Conservation (phyloP, 2,329 filamentous ascomycete species). For the Talaromyces sp. region DNA sequence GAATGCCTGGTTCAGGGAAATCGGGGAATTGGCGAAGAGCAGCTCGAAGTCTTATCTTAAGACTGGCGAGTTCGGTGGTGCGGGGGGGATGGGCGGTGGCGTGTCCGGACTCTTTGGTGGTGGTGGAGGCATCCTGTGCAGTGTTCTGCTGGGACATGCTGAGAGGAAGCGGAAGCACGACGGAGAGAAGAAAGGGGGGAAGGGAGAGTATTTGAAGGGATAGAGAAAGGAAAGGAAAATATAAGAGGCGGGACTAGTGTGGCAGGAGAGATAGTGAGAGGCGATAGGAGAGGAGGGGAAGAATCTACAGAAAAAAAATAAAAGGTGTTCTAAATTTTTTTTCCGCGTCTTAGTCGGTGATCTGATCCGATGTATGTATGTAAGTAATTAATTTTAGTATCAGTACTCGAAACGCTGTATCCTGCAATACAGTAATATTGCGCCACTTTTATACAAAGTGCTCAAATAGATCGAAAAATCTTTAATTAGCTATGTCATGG, state of each 20-base stretch:
- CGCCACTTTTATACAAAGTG: neutral
- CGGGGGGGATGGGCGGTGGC: slow-evolving; percentile 48
- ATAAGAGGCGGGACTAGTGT: neutral
- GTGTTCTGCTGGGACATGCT: slow-evolving; percentile 42
- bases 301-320: slow-evolving; percentile 9
- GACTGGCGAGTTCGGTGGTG: slow-evolving; percentile 58
- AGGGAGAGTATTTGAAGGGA: slow-evolving; percentile 21
- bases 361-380: slow-evolving; percentile 17
- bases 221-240: neutral
- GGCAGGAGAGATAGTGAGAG: slow-evolving; percentile 5
- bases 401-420: neutral
- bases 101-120: slow-evolving; percentile 44
- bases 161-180: slow-evolving; percentile 24
- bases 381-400: slow-evolving; percentile 11
- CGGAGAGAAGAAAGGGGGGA: slow-evolving; percentile 21
- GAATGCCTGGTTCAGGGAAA: slow-evolving; percentile 87
- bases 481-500: neutral
- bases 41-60: slow-evolving; percentile 66
- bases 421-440: neutral
- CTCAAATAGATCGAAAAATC: neutral
- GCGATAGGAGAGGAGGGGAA: slow-evolving; percentile 12
- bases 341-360: slow-evolving; percentile 12
- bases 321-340: slow-evolving; percentile 10
- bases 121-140: slow-evolving; percentile 37
- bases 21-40: slow-evolving; percentile 83